These are phyloP conservation scores for Ceratopteris richardii DNA, from an alignment of 75 land plant genomes.

Conservation along the genomic window DNA sequence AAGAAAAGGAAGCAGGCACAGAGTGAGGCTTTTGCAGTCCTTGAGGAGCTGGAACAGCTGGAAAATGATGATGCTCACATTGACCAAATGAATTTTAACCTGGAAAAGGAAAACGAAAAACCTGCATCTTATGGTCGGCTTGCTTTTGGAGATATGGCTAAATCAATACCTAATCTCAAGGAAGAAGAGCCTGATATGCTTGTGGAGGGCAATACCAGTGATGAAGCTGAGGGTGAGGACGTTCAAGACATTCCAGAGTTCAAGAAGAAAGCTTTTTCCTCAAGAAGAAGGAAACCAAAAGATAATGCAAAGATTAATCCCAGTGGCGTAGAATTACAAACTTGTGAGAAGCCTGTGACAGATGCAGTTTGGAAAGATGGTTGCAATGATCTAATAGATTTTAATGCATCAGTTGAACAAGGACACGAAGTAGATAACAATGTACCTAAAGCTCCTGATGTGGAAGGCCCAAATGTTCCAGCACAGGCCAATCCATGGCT, in stretches of 20 bases:
- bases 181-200: slow-evolving; percentile 12
- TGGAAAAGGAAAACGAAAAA: slow-evolving; percentile 7
- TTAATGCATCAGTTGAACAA: no score
- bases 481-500: slow-evolving; percentile 15
- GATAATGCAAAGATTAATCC: background rate
- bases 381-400: no score
- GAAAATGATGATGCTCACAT: slow-evolving; percentile 43
- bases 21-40: slow-evolving; percentile 60
- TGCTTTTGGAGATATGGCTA: slow-evolving; percentile 44
- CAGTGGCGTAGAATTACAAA: background rate
- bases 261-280: background rate
- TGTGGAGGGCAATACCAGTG: slow-evolving; percentile 12
- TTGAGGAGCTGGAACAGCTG: slow-evolving; percentile 37
- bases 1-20: slow-evolving; percentile 53
- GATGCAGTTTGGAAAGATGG: background rate
- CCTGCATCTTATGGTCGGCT: slow-evolving; percentile 38
- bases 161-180: background rate
- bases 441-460: no score
- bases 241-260: background rate
- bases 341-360: background rate
- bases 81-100: slow-evolving; percentile 16
- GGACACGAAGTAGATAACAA: no score
- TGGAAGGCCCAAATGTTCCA: no score
- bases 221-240: background rate
- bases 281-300: background rate